Evolutionary conservation across 257 asterid species (phyloP), one percentile per base, ranked within the genome.

Genomic region (Paulownia fortunei): DNA sequence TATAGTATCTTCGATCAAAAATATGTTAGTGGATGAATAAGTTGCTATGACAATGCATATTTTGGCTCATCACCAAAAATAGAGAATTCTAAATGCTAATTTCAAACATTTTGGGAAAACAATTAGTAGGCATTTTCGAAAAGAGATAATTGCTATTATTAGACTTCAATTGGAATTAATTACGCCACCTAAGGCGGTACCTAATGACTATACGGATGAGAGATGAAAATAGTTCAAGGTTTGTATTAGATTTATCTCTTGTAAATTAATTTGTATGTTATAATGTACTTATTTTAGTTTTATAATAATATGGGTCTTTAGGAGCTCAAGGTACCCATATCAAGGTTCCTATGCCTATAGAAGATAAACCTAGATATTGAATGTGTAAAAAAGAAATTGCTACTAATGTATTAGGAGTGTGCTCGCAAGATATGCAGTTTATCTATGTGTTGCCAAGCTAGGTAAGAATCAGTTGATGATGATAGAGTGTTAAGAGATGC

Each of bases 271-370:
- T 18, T 51, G 8, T 21, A 23, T 21, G 24, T 21, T 23, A 56
- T 0, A 21, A 23, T 56, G 16, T 23, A 24, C 6, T 56, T 56
- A 21, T 11, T 24, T 56, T 56, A 21, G 6, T 5, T 54, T 54
- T 18, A 15, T 32, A 15, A 27, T 52, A 52, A 6, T 54, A n/a
- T n/a, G n/a, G 69, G 3, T 41, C 42, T 23, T 56, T 73, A 73
- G 69, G 77, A 23, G 77, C 69, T 32, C 23, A 56, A 51, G 67
- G 67, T 54, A 55, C 54, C 0, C 34, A 72, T 51, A 74, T 41
- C 6, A 46, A 30, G 8, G 68, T 61, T 23, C 16, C 1, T 13
- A 51, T 74, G 27, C 19, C 51, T 8, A 0, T 5, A 61, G 51
- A 27, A 4, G 72, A 74, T 37, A 26, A 67, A 13, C 12, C 73